phyloP scores from a whole-genome alignment of 495 filamentous ascomycete species.

The Sporormia fimetaria region DNA sequence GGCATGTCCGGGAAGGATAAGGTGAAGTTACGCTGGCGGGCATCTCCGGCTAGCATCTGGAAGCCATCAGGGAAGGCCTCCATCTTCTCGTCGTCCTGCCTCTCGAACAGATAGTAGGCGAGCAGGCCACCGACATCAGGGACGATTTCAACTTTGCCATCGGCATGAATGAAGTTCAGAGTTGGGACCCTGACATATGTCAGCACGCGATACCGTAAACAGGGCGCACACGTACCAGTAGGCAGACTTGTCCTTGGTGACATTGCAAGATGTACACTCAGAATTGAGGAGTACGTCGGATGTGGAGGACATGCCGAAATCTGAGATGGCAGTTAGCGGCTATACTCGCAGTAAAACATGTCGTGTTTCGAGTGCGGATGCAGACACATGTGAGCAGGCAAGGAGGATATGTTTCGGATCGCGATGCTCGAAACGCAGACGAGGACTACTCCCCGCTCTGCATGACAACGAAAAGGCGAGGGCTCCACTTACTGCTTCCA shows the following conservation, averaged over 20 bases:
- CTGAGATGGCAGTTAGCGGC: conserved; percentile 22
- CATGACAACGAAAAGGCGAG: too few relatives aligned
- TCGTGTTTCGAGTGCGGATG: not conserved
- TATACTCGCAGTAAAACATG: too few relatives aligned
- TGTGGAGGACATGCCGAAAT: conserved; percentile 39
- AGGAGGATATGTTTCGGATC: too few relatives aligned
- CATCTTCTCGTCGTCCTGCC: conserved; percentile 40
- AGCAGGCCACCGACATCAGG: conserved; percentile 48
- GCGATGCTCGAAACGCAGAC: too few relatives aligned
- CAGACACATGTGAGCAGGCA: conserved; percentile 11
- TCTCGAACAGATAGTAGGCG: conserved; percentile 63
- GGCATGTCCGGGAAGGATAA: conserved; percentile 59
- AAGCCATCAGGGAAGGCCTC: conserved; percentile 69
- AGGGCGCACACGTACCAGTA: conserved; percentile 41
- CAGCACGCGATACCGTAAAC: not conserved
- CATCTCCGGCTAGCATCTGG: conserved; percentile 76
- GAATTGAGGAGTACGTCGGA: conserved; percentile 37
- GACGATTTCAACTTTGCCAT: conserved; percentile 46
- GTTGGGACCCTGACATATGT: conserved; percentile 33
- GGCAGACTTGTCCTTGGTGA: conserved; percentile 49
- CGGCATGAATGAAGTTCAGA: conserved; percentile 44
- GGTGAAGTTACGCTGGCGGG: conserved; percentile 55
- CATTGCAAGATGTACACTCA: conserved; percentile 46
- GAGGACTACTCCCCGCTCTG: too few relatives aligned
- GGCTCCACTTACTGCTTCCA: conserved; percentile 41